Conservation (phyloP, 1,139 yeast species). For the Nakaseomyces kungkrabaensis region DNA sequence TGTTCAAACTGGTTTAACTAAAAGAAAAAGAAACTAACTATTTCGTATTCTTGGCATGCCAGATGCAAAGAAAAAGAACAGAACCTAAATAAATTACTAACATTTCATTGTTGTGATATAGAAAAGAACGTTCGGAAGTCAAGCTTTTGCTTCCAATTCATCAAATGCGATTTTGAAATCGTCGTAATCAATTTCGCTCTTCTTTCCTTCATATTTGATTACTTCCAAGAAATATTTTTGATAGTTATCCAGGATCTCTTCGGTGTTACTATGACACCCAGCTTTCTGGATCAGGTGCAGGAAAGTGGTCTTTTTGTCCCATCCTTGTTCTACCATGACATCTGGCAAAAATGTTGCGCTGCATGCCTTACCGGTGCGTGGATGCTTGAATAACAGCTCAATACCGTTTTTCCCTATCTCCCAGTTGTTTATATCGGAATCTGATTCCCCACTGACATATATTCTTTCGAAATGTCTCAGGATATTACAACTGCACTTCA, state of each 20-base stretch:
- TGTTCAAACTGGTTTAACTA: no score
- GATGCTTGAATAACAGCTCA: conserved; percentile 39
- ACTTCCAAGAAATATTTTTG: conserved; percentile 24
- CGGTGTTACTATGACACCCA: conserved; percentile 15
- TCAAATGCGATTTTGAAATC: conserved; percentile 11
- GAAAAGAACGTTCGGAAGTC: not conserved
- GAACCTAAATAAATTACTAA: not conserved
- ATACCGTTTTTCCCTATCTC: conserved; percentile 75
- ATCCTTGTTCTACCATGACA: conserved; percentile 82
- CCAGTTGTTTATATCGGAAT: conserved; percentile 50
- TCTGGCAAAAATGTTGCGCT: conserved; percentile 85
- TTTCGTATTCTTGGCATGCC: no score
- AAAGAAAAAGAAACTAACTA: no score
- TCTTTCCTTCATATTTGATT: conserved; percentile 26
- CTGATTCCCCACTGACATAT: conserved; percentile 10
- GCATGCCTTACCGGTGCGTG: conserved; percentile 29
- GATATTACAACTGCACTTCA: conserved; percentile 35
- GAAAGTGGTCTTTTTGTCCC: conserved; percentile 69
- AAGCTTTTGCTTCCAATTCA: not conserved
- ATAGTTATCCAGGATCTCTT: conserved; percentile 18
- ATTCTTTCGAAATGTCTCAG: conserved; percentile 22
- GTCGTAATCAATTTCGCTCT: conserved; percentile 20
- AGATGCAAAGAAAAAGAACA: not conserved
- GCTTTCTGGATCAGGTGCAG: conserved; percentile 65
- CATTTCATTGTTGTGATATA: not conserved